Evolutionary conservation across 371 early-diverging fungal species (phyloP), one percentile per base, ranked within the genome.

Genomic region (Mucor lusitanicus): DNA sequence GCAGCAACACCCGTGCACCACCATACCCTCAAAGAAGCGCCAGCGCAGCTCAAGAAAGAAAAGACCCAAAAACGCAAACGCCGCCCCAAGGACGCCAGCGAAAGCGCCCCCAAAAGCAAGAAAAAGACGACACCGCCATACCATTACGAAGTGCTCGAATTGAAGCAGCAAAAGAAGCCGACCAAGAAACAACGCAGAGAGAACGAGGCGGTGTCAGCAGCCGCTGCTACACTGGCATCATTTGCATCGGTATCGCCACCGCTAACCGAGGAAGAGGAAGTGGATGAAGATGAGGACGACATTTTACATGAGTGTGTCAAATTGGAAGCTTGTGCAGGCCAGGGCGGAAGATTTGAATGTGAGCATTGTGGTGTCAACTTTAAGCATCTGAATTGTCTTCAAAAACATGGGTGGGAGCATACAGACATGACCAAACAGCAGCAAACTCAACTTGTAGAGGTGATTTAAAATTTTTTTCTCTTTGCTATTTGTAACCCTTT

Each of bases 361-460:
- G 73, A 75, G n/a, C 63, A 60, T 7, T 81, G 82, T 68, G 65
- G 61, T 17, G 30, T 33, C 9, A 71, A 67, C 27, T 81, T 69
- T 69, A 71, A 72, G 53, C 81, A 81, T 53, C 56, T 71, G 28
- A 72, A 69, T 50, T 81, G 81, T 67, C 65, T 81, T 40, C 75
- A 74, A 60, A 70, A 68, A 61, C 81, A 81, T 69, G 67, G 69
- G 21, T 78, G 76, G 79, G 79, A 77, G 60, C 68, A 74, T 64
- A 71, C 67, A 32, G 61, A 65, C 53, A 73, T 77, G 73, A 66
- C 68, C 48, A 78, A 81, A 63, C 73, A 75, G 44, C 83, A 82
- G 63, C 80, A 82, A 66, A 78, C 74, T 37, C 83, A 82, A 71
- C 46, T 80, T 28, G 40, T 82, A 70, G 83, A 82, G 75, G 83